phyloP scores from a whole-genome alignment of 371 early-diverging fungal genomes.

The Rhizomucor miehei region DNA sequence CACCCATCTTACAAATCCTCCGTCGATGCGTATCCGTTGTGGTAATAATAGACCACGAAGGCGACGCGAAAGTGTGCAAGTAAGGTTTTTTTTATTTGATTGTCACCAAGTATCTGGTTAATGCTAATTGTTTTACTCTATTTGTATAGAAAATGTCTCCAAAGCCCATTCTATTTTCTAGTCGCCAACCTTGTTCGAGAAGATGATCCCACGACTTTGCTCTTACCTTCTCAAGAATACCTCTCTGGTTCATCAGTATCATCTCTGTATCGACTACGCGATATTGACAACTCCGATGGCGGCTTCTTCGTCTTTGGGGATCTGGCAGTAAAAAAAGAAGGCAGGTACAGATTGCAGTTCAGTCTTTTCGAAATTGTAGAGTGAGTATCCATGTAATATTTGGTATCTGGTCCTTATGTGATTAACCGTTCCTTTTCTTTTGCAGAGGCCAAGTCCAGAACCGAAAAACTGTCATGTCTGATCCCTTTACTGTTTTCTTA shows the following conservation, averaged over 20 bases:
- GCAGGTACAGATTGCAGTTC: slow-evolving; percentile 82
- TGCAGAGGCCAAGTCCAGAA: slow-evolving; percentile 33
- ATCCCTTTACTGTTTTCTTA: slow-evolving; percentile 77
- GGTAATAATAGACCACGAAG: slow-evolving; percentile 32
- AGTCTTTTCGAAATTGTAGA: slow-evolving; percentile 84
- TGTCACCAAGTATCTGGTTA: background rate
- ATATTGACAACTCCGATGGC: slow-evolving; percentile 64
- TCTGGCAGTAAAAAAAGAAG: slow-evolving; percentile 86
- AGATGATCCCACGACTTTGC: slow-evolving; percentile 10
- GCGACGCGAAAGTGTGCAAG: slow-evolving; percentile 32
- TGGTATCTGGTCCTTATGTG: background rate
- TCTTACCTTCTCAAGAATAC: slow-evolving; percentile 25
- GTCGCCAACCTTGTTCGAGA: slow-evolving; percentile 34
- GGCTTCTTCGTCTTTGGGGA: slow-evolving; percentile 97
- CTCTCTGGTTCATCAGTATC: slow-evolving; percentile 46
- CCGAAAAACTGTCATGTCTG: slow-evolving; percentile 43
- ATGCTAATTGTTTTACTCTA: slow-evolving; percentile 6
- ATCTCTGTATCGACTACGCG: slow-evolving; percentile 41
- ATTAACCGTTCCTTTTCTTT: slow-evolving; percentile 1
- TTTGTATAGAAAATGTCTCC: slow-evolving; percentile 38
- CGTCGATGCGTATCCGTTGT: slow-evolving; percentile 22
- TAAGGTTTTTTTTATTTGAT: slow-evolving; percentile 12
- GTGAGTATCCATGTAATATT: slow-evolving; percentile 33
- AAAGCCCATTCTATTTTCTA: slow-evolving; percentile 48
- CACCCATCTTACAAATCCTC: slow-evolving; percentile 42